Conservation (phyloP, 257 asterid species). For the Petrea volubilis region DNA sequence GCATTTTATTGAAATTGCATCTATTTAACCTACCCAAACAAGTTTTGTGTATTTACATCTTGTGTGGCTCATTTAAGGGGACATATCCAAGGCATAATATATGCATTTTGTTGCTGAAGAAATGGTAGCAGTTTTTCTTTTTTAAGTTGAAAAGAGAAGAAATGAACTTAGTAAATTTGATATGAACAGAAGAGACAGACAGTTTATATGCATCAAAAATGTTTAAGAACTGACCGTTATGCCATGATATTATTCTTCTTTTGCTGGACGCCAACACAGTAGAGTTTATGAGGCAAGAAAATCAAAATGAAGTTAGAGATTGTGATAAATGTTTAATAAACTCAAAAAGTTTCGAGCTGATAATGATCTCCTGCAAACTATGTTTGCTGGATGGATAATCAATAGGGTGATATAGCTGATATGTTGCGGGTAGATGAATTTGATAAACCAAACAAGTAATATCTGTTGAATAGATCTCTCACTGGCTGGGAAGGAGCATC, state of each 20-base stretch:
- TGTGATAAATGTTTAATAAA: background rate
- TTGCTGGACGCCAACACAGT: background rate
- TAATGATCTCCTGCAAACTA: background rate
- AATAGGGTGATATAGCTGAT: background rate
- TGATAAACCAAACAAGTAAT: background rate
- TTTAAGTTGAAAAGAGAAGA: background rate
- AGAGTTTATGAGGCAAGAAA: background rate
- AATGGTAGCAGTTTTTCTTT: background rate
- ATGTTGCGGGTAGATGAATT: too few species aligned
- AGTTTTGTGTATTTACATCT: background rate
- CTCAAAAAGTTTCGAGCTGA: background rate
- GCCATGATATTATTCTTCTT: background rate
- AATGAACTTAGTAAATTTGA: background rate
- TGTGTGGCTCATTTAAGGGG: background rate
- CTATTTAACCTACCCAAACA: background rate
- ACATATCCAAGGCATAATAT: background rate
- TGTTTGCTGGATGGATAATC: background rate
- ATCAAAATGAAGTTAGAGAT: background rate
- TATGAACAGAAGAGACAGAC: background rate
- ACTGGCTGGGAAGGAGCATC: background rate
- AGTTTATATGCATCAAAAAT: background rate
- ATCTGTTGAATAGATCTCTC: background rate
- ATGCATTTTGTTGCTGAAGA: background rate
- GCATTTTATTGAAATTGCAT: background rate
- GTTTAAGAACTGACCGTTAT: background rate